These are phyloP conservation scores for Phytophthora pistaciae DNA, from an alignment of 352 stramenopile genomes.

Conservation along the genomic window DNA sequence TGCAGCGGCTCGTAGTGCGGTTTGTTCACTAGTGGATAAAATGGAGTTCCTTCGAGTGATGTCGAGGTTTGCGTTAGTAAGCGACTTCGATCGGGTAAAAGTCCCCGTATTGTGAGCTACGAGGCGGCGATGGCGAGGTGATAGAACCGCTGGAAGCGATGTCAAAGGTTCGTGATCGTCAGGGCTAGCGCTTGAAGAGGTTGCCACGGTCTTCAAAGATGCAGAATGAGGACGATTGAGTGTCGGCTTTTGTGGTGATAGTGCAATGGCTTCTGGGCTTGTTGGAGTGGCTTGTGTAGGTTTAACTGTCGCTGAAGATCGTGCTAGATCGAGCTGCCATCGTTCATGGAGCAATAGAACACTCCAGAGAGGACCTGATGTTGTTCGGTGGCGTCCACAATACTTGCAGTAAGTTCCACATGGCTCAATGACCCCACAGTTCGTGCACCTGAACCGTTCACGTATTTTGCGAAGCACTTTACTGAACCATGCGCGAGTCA, in stretches of 20 bases:
- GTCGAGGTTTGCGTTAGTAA: conserved; percentile 1
- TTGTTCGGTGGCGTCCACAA: conserved; percentile 57
- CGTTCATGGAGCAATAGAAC: conserved; percentile 25
- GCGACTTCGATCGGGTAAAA: not conserved
- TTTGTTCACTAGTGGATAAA: conserved; percentile 21
- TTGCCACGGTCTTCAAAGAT: not conserved
- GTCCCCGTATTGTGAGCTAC: not conserved
- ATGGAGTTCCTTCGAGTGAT: conserved; percentile 15
- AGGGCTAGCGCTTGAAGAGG: not conserved
- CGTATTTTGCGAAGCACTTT: conserved; percentile 40
- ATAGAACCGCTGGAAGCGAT: conserved; percentile 20
- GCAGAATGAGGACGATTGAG: not conserved
- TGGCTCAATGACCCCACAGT: conserved; percentile 69
- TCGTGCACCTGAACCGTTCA: conserved; percentile 62
- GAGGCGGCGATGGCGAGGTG: conserved; percentile 25
- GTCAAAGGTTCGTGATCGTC: not conserved
- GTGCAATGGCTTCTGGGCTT: not conserved
- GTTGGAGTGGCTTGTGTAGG: not conserved
- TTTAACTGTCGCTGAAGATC: not conserved
- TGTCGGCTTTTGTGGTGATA: conserved; percentile 2
- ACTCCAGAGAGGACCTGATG: conserved; percentile 33
- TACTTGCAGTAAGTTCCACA: conserved; percentile 73
- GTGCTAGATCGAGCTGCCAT: conserved; percentile 12
- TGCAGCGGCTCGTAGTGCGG: conserved; percentile 31
- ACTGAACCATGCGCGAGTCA: conserved; percentile 29